These are phyloP conservation scores for Styphnolobium japonicum DNA, from an alignment of 306 rosid genomes.

Conservation along the genomic window DNA sequence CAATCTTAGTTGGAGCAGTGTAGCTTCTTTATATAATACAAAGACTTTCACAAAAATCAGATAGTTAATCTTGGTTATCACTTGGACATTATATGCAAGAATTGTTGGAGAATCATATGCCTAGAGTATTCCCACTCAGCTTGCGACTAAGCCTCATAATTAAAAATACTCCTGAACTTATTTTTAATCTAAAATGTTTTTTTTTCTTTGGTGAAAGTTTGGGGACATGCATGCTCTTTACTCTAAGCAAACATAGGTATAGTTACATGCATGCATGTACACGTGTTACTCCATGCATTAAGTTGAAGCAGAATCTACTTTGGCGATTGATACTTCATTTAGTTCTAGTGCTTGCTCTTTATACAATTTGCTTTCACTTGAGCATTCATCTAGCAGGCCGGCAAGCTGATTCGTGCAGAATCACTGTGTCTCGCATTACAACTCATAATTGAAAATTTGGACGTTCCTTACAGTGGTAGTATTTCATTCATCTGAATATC, in stretches of 20 bases:
- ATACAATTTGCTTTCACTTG: no score
- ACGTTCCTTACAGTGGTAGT: no score
- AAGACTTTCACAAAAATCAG: neutral
- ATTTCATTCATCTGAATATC: no score
- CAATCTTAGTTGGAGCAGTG: neutral
- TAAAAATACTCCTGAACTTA: neutral
- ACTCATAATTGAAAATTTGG: no score
- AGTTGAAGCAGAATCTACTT: no score
- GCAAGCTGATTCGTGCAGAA: no score
- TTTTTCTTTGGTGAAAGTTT: no score
- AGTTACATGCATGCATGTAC: neutral
- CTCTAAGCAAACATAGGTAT: neutral
- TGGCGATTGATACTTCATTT: no score
- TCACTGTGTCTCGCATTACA: no score
- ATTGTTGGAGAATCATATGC: neutral
- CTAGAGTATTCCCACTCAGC: neutral
- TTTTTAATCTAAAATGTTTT: neutral
- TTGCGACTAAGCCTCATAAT: neutral
- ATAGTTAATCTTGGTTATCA: neutral
- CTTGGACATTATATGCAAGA: neutral
- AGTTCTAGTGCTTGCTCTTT: no score
- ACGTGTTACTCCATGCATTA: neutral
- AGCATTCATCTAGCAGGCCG: no score
- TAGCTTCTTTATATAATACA: neutral
- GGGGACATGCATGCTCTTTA: neutral